These are phyloP conservation scores for Nepenthes alata DNA, from an alignment of 179 eudicot species.

Conservation along the genomic window DNA sequence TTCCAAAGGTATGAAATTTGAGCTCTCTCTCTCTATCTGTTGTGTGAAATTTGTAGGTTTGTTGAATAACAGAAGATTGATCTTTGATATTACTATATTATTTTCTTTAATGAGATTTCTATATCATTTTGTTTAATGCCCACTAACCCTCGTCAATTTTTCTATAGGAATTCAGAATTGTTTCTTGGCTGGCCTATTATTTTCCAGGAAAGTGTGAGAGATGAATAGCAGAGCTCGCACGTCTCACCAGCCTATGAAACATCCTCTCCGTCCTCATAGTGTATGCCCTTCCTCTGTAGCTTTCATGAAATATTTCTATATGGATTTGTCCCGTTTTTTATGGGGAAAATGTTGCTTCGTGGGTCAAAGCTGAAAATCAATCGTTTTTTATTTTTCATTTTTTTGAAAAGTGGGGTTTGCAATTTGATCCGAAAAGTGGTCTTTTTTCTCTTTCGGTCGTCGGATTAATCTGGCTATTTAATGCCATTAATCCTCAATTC, in stretches of 20 bases:
- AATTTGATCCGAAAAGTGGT: constrained; percentile 2
- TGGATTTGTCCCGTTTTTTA: constrained; percentile 6
- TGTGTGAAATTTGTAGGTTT: too few relatives aligned
- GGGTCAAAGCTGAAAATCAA: neutral
- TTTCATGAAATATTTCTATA: neutral
- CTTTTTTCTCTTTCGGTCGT: neutral
- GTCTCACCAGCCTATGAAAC: constrained; percentile 22
- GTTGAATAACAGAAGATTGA: too few relatives aligned
- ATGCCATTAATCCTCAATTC: neutral
- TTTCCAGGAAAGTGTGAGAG: constrained; percentile 17
- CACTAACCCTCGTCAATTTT: too few relatives aligned
- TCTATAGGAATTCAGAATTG: neutral
- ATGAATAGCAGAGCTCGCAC: constrained; percentile 30
- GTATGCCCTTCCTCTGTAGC: constrained; percentile 4
- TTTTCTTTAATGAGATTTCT: too few relatives aligned
- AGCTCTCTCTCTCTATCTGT: too few relatives aligned
- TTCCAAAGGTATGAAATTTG: too few relatives aligned
- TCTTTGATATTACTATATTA: too few relatives aligned
- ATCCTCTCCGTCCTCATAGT: constrained; percentile 13
- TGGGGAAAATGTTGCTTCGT: constrained; percentile 8
- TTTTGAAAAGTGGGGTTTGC: constrained; percentile 14
- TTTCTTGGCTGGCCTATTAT: constrained; percentile 12
- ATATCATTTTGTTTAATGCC: too few relatives aligned
- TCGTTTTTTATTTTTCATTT: neutral
- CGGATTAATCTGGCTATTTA: too few relatives aligned